Conservation (phyloP, 2,329 filamentous ascomycete species). For the Achaetomium macrosporum region DNA sequence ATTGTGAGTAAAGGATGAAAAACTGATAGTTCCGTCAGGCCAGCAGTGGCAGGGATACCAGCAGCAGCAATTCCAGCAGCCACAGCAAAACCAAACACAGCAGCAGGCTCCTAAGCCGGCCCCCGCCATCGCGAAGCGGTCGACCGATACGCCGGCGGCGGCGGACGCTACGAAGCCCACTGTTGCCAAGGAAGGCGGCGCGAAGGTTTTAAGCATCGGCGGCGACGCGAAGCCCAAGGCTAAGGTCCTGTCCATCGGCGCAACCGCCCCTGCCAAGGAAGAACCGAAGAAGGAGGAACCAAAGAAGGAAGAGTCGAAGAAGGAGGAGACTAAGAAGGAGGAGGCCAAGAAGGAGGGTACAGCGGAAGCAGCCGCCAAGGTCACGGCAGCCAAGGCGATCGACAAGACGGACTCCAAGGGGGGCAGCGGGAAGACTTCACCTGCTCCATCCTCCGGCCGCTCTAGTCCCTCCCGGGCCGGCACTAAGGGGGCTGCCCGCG, state of each 20-base stretch:
- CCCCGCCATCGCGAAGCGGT: conserved; percentile 57
- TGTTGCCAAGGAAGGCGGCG: conserved; percentile 48
- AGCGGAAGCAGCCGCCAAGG: conserved; percentile 71
- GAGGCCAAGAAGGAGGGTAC: conserved; percentile 38
- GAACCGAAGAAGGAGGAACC: conserved; percentile 43
- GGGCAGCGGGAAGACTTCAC: conserved; percentile 67
- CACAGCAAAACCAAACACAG: conserved; percentile 29
- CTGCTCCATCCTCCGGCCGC: conserved; percentile 75
- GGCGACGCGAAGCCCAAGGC: conserved; percentile 50
- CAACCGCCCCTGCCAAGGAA: conserved; percentile 47
- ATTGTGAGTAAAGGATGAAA: not conserved
- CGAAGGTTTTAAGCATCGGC: conserved; percentile 60
- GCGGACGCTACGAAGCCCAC: conserved; percentile 45
- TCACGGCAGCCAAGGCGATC: conserved; percentile 81
- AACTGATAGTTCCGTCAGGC: conserved; percentile 27
- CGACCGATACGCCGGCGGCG: conserved; percentile 41
- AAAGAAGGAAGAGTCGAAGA: conserved; percentile 41
- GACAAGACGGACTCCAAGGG: conserved; percentile 78
- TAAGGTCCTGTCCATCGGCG: conserved; percentile 74
- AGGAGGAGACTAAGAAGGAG: conserved; percentile 48
- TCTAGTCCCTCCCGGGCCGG: conserved; percentile 68
- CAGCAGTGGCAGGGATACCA: conserved; percentile 45
- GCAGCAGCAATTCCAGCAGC: conserved; percentile 33
- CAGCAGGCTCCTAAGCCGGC: conserved; percentile 30
- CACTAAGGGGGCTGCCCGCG: conserved; percentile 52